Evolutionary conservation across 1,284 basidiomycete genomes (phyloP), one percentile per base, ranked within the genome.

Genomic region (Hypsizygus ulmarius): DNA sequence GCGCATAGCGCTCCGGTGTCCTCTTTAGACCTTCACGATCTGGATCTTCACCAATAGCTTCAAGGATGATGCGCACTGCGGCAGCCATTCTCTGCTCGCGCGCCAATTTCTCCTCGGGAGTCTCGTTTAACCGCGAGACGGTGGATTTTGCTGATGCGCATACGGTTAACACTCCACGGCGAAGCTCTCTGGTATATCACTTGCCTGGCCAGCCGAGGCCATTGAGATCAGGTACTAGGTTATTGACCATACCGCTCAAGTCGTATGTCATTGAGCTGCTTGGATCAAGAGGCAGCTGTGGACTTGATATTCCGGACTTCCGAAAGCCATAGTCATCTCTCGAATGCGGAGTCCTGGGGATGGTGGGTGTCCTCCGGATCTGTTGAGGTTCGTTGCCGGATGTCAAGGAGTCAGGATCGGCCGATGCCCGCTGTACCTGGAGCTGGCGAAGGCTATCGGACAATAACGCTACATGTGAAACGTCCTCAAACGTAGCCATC

Each of bases 31-130:
- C 97, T 62, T 96, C 93, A 36, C 97, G 80, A 63, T 94, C 84
- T 1, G 97, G 97, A 73, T 99, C 97, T 70, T 99, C 97, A 42
- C 97, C 97, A 51, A 99, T 93, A 65, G 95, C 97, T 63, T 98
- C 94, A 39, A 99, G 81, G 28, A 99, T 87, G 18, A 91, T 93
- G 39, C 90, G 84, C 51, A 99, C 89, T 2, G 97, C 97, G 41
- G 74, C 74, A 2, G 89, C 78, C 58, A 99, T 84, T 51, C 84
- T 88, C 53, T 82, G 75, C 64, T 95, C 84, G 45, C 93, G 81
- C 36, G 74, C 82, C 1, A 72, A 71, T 45, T 81, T 82, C 67
- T 96, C 88, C 40, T 77, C 78, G 1, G 84, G 77, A 0, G 90
- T 87, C 3, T 88, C 87, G 62, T 91, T 84, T 37, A 97, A 74